Base-by-base conservation (phyloP, 371 early-diverging fungal genomes). In the Mucor racemosus region DNA sequence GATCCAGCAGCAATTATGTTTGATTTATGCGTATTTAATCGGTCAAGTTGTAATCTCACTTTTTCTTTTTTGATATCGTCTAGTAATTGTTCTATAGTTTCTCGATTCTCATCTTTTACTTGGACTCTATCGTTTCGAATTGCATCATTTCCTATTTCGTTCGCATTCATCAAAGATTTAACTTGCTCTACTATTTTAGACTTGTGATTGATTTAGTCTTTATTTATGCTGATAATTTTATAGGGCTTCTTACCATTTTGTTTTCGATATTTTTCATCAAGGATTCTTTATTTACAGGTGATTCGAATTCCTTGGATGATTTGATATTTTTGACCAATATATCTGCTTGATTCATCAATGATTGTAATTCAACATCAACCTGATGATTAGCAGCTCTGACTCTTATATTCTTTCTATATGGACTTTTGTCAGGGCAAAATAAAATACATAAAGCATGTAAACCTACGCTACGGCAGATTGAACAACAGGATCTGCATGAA, bases 321-420 rank as follows among this genome's bases (percentile, higher is more conserved):
- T 57, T 6, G 9, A 64, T 58, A 11, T 62, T 41, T 5, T 17
- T 42, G 11, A 19, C 21, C 15, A 68, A 7, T 7, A 58, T 3
- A 7, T 33, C 39, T 48, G 53, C 53, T 14, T 53, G 53, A 31
- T 21, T 31, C 31, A 36, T 57, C 17, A 55, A 50, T 0, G 46
- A 60, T 21, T 56, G 34, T 10, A 68, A 14, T 50, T 73, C 73
- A n/a, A 31, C 58, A 15, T 55, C n/a, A 4, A 59, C 56, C 48
- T 73, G 73, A 13, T 66, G 59, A 36, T 58, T 55, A 0, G 62
- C 66, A 44, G 69, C 65, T 60, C 66, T 73, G n/a, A 62, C 17
- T 38, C 63, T 60, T 1, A 73, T 42, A 10, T 48, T 68, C 34
- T 69, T 65, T 19, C 73, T 73, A 60, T 10, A 66, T 21, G 46